phyloP scores from a whole-genome alignment of 306 rosid genomes.

The Leucaena leucocephala region DNA sequence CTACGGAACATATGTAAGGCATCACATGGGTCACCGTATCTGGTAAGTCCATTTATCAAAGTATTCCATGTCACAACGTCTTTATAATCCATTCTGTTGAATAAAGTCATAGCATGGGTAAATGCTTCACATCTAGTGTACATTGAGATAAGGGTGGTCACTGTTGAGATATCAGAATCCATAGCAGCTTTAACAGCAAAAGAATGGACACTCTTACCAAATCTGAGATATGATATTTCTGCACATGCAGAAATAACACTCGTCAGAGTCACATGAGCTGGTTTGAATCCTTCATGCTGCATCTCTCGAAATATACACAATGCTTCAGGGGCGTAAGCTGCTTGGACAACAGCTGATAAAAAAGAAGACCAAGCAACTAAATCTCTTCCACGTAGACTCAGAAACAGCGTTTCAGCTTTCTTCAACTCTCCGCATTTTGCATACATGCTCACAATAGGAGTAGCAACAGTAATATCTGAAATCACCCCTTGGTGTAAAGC shows the following conservation, averaged over 20 bases:
- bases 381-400: slow-evolving; percentile 52
- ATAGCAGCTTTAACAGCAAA: slow-evolving; percentile 49
- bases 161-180: slow-evolving; percentile 50
- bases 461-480: slow-evolving; percentile 56
- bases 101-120: slow-evolving; percentile 43
- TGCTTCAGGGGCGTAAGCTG: slow-evolving; percentile 58
- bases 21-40: slow-evolving; percentile 48
- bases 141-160: slow-evolving; percentile 62
- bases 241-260: slow-evolving; percentile 60
- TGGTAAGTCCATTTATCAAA: slow-evolving; percentile 58
- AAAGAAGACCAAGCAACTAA: slow-evolving; percentile 68
- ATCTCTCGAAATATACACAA: slow-evolving; percentile 52
- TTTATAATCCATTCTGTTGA: slow-evolving; percentile 52
- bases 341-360: slow-evolving; percentile 62
- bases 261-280: slow-evolving; percentile 45
- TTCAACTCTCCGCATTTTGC: slow-evolving; percentile 64
- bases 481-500: slow-evolving; percentile 45
- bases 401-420: slow-evolving; percentile 56
- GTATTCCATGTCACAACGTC: slow-evolving; percentile 78
- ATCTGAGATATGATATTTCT: slow-evolving; percentile 46
- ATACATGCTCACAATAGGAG: slow-evolving; percentile 66
- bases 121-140: slow-evolving; percentile 55
- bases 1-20: slow-evolving; percentile 49
- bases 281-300: slow-evolving; percentile 52
- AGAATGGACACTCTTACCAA: slow-evolving; percentile 68